Conservation (phyloP, 2,329 filamentous ascomycete genomes). For the Sarocladium kiliense region DNA sequence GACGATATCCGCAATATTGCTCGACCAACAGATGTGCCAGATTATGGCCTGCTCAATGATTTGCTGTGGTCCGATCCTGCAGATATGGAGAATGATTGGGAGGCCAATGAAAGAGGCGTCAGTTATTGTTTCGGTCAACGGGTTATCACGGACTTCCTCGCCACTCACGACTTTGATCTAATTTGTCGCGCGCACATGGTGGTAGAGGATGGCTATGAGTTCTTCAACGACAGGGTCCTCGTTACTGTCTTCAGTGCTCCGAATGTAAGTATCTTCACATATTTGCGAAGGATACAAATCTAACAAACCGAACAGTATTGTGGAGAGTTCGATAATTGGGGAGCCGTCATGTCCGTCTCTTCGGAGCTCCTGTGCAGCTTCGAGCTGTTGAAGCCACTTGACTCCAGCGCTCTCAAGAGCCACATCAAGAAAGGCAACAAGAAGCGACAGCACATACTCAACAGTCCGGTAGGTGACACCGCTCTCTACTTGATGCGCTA, state of each 20-base stretch:
- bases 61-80: conserved; percentile 96
- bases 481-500: background rate
- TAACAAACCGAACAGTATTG: conserved; percentile 82
- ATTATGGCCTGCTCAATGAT: conserved; percentile 93
- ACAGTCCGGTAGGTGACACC: conserved; percentile 74
- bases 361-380: conserved; percentile 93
- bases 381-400: conserved; percentile 90
- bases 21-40: conserved; percentile 91
- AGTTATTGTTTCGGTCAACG: conserved; percentile 99
- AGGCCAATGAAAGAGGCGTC: conserved; percentile 92
- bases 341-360: conserved; percentile 97
- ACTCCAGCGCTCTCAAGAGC: conserved; percentile 92
- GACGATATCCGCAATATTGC: conserved; percentile 97
- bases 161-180: conserved; percentile 92
- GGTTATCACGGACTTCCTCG: conserved; percentile 93
- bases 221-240: conserved; percentile 90
- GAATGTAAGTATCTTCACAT: conserved; percentile 66
- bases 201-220: conserved; percentile 97
- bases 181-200: conserved; percentile 99
- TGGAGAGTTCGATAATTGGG: conserved; percentile 98
- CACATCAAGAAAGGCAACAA: conserved; percentile 98
- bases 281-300: no score
- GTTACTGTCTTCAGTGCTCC: conserved; percentile 98
- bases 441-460: conserved; percentile 90
- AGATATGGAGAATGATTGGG: conserved; percentile 98